Evolutionary conservation across 176 grass and related monocot genomes (phyloP).

Genomic region (Aegilops longissima): DNA sequence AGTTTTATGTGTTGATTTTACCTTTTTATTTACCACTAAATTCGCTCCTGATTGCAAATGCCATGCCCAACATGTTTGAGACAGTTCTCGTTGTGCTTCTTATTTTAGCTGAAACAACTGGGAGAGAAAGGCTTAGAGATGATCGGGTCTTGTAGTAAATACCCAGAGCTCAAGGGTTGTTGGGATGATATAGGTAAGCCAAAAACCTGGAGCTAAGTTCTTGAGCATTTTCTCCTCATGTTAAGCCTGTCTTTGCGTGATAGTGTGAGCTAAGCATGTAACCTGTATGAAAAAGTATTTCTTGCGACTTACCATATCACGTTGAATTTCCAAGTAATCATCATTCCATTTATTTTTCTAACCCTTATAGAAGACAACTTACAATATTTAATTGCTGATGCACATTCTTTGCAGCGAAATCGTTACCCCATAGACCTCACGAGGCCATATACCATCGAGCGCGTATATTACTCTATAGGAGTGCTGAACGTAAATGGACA

Average conservation of each 20-base stretch:
- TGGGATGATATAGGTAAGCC: constrained; percentile 74
- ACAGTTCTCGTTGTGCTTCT: background rate
- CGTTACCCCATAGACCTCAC: constrained; percentile 60
- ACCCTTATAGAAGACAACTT: background rate
- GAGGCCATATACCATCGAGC: constrained; percentile 41
- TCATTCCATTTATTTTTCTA: background rate
- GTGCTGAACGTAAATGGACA: constrained; percentile 59
- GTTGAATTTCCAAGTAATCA: background rate
- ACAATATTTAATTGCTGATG: background rate
- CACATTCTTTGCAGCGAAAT: constrained; percentile 45
- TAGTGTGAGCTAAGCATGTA: constrained; percentile 25
- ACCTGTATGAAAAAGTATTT: background rate
- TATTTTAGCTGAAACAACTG: constrained; percentile 64
- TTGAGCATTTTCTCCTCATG: constrained; percentile 9
- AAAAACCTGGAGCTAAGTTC: constrained; percentile 17
- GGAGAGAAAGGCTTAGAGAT: constrained; percentile 70
- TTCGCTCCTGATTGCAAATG: background rate
- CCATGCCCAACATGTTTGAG: background rate
- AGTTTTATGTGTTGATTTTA: constrained; percentile 6
- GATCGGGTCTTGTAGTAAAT: constrained; percentile 20
- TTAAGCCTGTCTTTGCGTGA: background rate
- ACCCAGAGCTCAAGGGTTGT: constrained; percentile 47
- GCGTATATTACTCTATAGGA: constrained; percentile 42
- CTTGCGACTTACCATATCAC: background rate
- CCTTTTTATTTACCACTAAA: constrained; percentile 20